Conservation (phyloP, 1,284 basidiomycete species). For the Moniliella sp. region DNA sequence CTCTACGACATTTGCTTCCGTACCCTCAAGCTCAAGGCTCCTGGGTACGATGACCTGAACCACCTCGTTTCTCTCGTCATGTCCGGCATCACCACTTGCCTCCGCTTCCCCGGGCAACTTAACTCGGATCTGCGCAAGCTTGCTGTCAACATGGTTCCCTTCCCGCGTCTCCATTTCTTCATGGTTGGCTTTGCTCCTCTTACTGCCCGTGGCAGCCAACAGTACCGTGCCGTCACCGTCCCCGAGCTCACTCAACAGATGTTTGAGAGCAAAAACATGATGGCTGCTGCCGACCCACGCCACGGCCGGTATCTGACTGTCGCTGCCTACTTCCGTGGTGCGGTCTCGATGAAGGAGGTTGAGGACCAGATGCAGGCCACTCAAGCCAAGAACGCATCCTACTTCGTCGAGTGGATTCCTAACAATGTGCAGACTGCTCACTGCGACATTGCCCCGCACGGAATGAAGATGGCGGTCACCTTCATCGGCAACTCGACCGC, state of each 20-base stretch:
- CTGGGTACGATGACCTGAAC: slow-evolving; percentile 24
- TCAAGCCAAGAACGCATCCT: slow-evolving; percentile 25
- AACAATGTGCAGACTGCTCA: slow-evolving; percentile 32
- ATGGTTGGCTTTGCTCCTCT: slow-evolving; percentile 90
- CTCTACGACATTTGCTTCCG: slow-evolving; percentile 64
- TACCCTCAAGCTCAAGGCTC: slow-evolving; percentile 45
- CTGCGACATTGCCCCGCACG: slow-evolving; percentile 29
- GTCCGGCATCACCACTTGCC: slow-evolving; percentile 68
- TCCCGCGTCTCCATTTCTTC: slow-evolving; percentile 98
- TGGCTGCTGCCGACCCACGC: slow-evolving; percentile 71
- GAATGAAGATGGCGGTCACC: slow-evolving; percentile 32
- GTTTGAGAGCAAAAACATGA: slow-evolving; percentile 67
- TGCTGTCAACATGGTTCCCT: slow-evolving; percentile 74
- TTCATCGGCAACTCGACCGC: slow-evolving; percentile 34
- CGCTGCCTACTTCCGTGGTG: slow-evolving; percentile 84
- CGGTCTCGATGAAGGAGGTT: slow-evolving; percentile 36
- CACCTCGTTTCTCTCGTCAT: slow-evolving; percentile 61
- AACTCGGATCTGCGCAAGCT: slow-evolving; percentile 85
- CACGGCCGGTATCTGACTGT: slow-evolving; percentile 68
- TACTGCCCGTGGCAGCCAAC: slow-evolving; percentile 68
- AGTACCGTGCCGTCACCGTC: slow-evolving; percentile 81
- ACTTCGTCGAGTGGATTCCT: slow-evolving; percentile 35
- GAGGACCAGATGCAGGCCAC: slow-evolving; percentile 31
- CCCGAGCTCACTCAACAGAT: slow-evolving; percentile 91
- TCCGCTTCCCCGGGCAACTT: slow-evolving; percentile 79